Evolutionary conservation across 169 alveolate species (phyloP), one percentile per base, ranked within the genome.

Genomic region (Plasmodium inui): DNA sequence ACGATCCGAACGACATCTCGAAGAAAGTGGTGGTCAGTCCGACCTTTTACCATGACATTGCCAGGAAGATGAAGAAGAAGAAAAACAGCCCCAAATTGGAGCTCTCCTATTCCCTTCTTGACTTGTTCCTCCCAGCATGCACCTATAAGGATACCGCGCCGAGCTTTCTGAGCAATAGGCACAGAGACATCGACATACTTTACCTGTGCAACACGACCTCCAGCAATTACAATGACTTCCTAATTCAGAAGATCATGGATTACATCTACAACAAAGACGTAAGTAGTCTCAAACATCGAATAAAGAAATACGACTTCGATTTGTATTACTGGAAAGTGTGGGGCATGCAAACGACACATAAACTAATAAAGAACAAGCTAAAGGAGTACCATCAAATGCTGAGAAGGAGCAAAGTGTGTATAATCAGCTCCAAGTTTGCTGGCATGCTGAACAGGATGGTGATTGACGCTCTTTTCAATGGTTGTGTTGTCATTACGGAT

Each of bases 311-410:
- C 37, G 94, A 88, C 34, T 84, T 72, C 0, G 94, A 88, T 61
- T 22, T 80, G 2, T 61, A 88, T 50, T 88, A 88, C 50, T 88
- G 94, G 94, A 88, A 88, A 57, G 86, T 88, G 32, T 88, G 94
- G 94, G 94, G 94, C 30, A 79, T 88, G 71, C 94, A 88, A 53
- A 88, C 94, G n/a, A 88, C 94, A 4, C 94, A 88, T 41, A 88
- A 88, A 50, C 70, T 88, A 19, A 88, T 88, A 44, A 88, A 88
- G 53, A 88, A 88, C 37, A 88, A 88, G 57, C 41, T 88, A 53
- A 88, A 79, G 19, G 94, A 88, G 50, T 88, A 78, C 50, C 41
- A n/a, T 1, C 10, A 78, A 0, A 57, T 78, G 12, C 41, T 88
- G 44, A 26, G 82, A 55, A 88, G 94, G 50, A 88, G 94, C 50